Base-by-base conservation (phyloP, 257 asterid species). In the Orobanche coerulescens region DNA sequence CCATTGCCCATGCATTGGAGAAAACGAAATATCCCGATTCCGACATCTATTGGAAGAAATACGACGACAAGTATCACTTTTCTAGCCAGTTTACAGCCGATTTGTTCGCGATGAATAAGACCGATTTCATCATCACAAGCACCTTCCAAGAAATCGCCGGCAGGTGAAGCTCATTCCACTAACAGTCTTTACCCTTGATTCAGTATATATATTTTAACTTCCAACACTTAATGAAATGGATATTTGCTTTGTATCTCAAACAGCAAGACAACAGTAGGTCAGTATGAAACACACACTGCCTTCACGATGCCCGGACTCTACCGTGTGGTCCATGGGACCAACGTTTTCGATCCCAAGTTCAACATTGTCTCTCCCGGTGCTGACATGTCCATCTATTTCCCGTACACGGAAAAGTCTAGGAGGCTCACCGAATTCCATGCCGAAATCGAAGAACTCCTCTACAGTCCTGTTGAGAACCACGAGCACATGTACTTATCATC, bases 41-140 rank as follows among this genome's bases (percentile, higher is more conserved):
- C 4, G 74, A 73, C 22, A 60, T 67, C 1, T 62, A 67, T 9
- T 73, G 78, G 78, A 73, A 73, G 44, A 56, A 67, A 1, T 67
- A 67, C 9, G 71, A 73, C 9, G 78, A 67, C 12, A 68, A 73
- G 53, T 67, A 68, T 9, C 77, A 72, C 43, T 72, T 72, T 49
- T 72, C 77, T 10, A 61, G 73, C 54, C 77, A 72, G 64, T 73
- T 73, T 26, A 68, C 67, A 48, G 78, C 78, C 42, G 78, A 73
- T 63, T 58, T 67, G 14, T 43, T 53, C 42, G 71, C 78, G 30
- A 73, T 73, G 78, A 62, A 73, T 51, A 65, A 68, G 34, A 49
- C 68, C 15, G 74, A 73, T 58, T 73, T 73, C 70, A 73, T 73
- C 43, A 34, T 34, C 42, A 34, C 42, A 6, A 34, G 42, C 6